Percentiles rank a stretch among this genome's conserved stretches.
Conservation (phyloP, 805 yeast species). For the Schwanniomyces yamadae region DNA sequence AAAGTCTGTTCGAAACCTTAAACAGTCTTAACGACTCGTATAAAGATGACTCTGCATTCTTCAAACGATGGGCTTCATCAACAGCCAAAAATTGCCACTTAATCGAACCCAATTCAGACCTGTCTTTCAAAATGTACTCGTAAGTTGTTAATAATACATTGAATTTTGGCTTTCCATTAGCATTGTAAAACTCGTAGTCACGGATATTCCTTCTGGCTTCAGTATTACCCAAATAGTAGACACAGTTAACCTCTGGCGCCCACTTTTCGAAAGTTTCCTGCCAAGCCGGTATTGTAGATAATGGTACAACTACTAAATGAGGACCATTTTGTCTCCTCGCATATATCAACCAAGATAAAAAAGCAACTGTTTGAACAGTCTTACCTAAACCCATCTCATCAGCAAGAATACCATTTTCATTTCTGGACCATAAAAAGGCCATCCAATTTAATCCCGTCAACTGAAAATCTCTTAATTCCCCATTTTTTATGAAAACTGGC, state of each 20-base stretch:
- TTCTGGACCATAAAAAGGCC: constrained; percentile 98
- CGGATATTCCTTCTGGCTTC: constrained; percentile 79
- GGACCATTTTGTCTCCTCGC: constrained; percentile 98
- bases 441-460: constrained; percentile 98
- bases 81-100: constrained; percentile 97
- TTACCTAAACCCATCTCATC: constrained; percentile 99
- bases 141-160: constrained; percentile 92
- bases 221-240: constrained; percentile 90
- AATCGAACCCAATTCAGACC: constrained; percentile 72
- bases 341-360: constrained; percentile 90
- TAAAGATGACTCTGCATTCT: constrained; percentile 88
- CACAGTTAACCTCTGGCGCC: constrained; percentile 94
- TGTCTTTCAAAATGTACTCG: constrained; percentile 92
- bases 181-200: constrained; percentile 75
- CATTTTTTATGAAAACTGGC: constrained; percentile 86
- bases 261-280: constrained; percentile 97
- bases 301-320: constrained; percentile 92
- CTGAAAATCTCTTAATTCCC: constrained; percentile 94
- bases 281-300: constrained; percentile 98
- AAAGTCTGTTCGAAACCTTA: constrained; percentile 76
- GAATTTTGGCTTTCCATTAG: constrained; percentile 76
- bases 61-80: constrained; percentile 96
- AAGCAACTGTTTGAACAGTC: constrained; percentile 94
- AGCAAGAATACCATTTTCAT: constrained; percentile 95
- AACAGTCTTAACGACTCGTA: constrained; percentile 85